These are phyloP conservation scores for Entomortierella chlamydospora DNA, from an alignment of 192 early-diverging fungal genomes.

Conservation along the genomic window DNA sequence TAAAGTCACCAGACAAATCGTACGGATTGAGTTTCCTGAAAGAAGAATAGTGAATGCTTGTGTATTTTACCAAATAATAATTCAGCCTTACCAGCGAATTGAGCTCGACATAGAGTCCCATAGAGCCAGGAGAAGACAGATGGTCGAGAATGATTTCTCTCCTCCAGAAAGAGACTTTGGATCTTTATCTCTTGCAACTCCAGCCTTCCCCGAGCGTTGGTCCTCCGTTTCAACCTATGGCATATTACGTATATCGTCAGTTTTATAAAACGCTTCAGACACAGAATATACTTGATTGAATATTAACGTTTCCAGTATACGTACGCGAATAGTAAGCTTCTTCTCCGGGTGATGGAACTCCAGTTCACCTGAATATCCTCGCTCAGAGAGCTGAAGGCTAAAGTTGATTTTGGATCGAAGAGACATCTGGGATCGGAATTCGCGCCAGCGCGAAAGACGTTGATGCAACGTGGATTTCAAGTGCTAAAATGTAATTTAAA, in stretches of 20 bases:
- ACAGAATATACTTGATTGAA: no score
- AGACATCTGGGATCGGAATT: slow-evolving; percentile 82
- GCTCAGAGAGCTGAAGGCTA: slow-evolving; percentile 73
- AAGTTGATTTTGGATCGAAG: slow-evolving; percentile 82
- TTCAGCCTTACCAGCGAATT: slow-evolving; percentile 81
- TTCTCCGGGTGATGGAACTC: slow-evolving; percentile 77
- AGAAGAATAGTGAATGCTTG: neutral
- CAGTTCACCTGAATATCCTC: slow-evolving; percentile 87
- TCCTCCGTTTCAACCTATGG: slow-evolving; percentile 46
- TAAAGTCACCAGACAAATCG: neutral
- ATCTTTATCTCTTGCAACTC: slow-evolving; percentile 75
- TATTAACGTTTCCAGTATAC: slow-evolving; percentile 1
- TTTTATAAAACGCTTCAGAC: neutral
- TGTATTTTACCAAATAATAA: no score
- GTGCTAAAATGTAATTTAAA: slow-evolving; percentile 12
- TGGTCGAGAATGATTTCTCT: slow-evolving; percentile 96
- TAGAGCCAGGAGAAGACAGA: slow-evolving; percentile 91
- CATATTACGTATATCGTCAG: neutral
- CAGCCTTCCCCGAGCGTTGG: slow-evolving; percentile 54
- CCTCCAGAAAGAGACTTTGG: slow-evolving; percentile 94
- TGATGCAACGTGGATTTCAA: slow-evolving; percentile 12
- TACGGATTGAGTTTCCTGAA: neutral
- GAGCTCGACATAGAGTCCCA: slow-evolving; percentile 95
- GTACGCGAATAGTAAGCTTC: slow-evolving; percentile 73
- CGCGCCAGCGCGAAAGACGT: slow-evolving; percentile 62